A percentile compares a stretch with the other conserved stretches of the same genome.
These are phyloP conservation scores for Phialemonium atrogriseum DNA, from an alignment of 2,329 filamentous ascomycete species.

Conservation along the genomic window DNA sequence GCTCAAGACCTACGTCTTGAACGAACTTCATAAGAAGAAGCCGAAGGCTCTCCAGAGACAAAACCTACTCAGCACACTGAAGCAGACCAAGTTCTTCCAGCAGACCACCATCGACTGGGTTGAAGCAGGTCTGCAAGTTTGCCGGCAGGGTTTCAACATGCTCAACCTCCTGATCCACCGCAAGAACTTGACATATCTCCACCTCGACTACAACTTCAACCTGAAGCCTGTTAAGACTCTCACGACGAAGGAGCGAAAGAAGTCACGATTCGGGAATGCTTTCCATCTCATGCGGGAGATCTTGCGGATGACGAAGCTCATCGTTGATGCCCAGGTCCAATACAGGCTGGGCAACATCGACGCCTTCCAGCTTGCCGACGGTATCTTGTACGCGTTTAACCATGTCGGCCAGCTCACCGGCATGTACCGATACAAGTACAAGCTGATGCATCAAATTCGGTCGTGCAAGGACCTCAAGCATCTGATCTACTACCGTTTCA, in stretches of 20 bases:
- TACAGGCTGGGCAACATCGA: conserved; percentile 97
- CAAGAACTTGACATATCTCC: conserved; percentile 96
- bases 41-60: conserved; percentile 96
- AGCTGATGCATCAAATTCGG: conserved; percentile 98
- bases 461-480: conserved; percentile 99
- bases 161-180: conserved; percentile 93
- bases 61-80: conserved; percentile 78
- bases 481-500: conserved; percentile 98
- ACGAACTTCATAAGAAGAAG: conserved; percentile 91
- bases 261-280: conserved; percentile 97
- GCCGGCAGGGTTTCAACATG: conserved; percentile 98
- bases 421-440: conserved; percentile 99
- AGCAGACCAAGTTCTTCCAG: conserved; percentile 98
- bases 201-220: conserved; percentile 99
- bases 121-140: conserved; percentile 95
- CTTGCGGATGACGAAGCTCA: conserved; percentile 87
- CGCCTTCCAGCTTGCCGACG: conserved; percentile 95
- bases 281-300: conserved; percentile 99
- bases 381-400: conserved; percentile 99
- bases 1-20: conserved; percentile 90
- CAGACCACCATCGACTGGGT: conserved; percentile 99
- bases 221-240: conserved; percentile 97
- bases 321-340: conserved; percentile 97
- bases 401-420: conserved; percentile 96
- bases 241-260: conserved; percentile 98